Conservation (phyloP, 75 land plant genomes). For the Pinus albicaulis region DNA sequence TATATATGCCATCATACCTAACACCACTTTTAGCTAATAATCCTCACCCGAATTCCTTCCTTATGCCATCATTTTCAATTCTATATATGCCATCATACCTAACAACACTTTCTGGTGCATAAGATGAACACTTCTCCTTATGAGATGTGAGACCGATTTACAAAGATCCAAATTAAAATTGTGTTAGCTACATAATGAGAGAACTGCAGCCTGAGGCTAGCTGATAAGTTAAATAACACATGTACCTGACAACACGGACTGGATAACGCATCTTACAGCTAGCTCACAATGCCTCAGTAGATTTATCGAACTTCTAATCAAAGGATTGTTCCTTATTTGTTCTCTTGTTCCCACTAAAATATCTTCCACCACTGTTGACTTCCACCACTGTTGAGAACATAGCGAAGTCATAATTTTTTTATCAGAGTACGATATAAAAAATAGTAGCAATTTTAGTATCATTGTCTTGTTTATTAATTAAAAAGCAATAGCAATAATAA, state of each 20-base stretch:
- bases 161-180: neutral
- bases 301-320: conserved; percentile 74
- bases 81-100: too few relatives aligned
- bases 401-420: neutral
- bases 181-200: too few relatives aligned
- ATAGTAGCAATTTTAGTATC: neutral
- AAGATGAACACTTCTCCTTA: conserved; percentile 89
- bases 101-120: conserved; percentile 95
- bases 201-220: neutral
- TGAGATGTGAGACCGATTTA: conserved; percentile 47
- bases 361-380: too few relatives aligned
- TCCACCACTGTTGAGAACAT: conserved; percentile 41
- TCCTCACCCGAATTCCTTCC: too few relatives aligned
- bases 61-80: too few relatives aligned
- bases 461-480: too few relatives aligned
- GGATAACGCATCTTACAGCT: conserved; percentile 69
- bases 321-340: conserved; percentile 78
- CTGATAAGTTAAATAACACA: neutral
- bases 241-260: conserved; percentile 63
- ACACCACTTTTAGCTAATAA: too few relatives aligned
- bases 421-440: neutral
- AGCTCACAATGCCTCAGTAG: conserved; percentile 65
- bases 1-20: conserved; percentile 89
- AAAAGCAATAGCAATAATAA: too few relatives aligned
- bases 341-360: conserved; percentile 90